These are phyloP conservation scores for Neurospora sp. DNA, from an alignment of 495 filamentous ascomycete genomes.

Conservation along the genomic window DNA sequence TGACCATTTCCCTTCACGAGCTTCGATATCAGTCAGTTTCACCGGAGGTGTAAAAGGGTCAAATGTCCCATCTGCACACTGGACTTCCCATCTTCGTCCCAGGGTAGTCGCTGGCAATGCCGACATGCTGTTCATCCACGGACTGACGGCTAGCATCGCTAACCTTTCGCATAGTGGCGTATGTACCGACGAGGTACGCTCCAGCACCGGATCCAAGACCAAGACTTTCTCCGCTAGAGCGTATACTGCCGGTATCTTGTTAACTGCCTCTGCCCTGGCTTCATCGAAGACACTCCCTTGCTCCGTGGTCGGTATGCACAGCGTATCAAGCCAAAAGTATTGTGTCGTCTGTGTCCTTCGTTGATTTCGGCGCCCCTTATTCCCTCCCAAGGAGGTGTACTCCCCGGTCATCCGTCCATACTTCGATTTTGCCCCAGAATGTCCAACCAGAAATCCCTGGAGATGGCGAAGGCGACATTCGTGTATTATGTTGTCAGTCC, in stretches of 20 bases:
- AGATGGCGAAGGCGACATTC: slow-evolving; percentile 16
- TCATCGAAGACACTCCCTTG: not conserved
- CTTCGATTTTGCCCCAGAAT: not conserved
- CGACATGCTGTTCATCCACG: slow-evolving; percentile 13
- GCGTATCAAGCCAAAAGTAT: slow-evolving; percentile 17
- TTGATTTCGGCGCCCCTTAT: not conserved
- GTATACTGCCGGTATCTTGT: slow-evolving; percentile 13
- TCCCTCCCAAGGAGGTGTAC: not conserved
- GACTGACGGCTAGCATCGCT: slow-evolving; percentile 12
- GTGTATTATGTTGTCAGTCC: slow-evolving; percentile 11
- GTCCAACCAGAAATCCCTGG: not conserved
- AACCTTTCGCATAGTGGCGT: slow-evolving; percentile 10
- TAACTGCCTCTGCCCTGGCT: slow-evolving; percentile 11
- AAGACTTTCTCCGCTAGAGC: slow-evolving; percentile 13
- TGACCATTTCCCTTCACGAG: not conserved
- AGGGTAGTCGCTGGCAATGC: slow-evolving; percentile 13
- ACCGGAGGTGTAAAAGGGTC: slow-evolving; percentile 2
- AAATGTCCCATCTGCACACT: slow-evolving; percentile 16
- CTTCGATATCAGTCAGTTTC: not conserved
- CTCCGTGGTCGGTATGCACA: slow-evolving; percentile 13
- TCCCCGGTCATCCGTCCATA: not conserved
- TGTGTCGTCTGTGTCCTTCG: not conserved
- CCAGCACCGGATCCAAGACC: slow-evolving; percentile 11
- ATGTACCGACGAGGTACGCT: slow-evolving; percentile 6
- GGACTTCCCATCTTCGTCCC: slow-evolving; percentile 10